Evolutionary conservation across 1,139 yeast genomes (phyloP).

Genomic region (Kodamaea alishanica): DNA sequence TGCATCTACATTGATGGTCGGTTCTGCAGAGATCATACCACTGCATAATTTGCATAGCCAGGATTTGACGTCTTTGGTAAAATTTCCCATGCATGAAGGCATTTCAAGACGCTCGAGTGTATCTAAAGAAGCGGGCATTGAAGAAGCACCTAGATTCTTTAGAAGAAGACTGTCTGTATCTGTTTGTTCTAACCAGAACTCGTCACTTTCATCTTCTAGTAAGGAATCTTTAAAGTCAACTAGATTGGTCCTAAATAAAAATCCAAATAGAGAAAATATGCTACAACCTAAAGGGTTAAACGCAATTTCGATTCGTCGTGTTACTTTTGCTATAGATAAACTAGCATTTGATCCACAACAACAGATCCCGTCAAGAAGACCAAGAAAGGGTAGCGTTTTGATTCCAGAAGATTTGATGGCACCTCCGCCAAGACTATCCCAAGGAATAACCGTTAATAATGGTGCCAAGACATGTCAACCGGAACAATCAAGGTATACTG

Average conservation of each 20-base stretch:
- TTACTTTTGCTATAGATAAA: conserved; percentile 69
- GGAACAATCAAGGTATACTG: conserved; percentile 40
- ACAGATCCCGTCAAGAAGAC: conserved; percentile 86
- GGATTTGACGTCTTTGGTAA: conserved; percentile 22
- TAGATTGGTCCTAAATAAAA: conserved; percentile 46
- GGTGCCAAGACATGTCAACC: conserved; percentile 14
- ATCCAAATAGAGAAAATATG: conserved; percentile 33
- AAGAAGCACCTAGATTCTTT: neutral
- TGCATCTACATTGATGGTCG: neutral
- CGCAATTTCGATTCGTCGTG: conserved; percentile 52
- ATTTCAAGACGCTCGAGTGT: neutral
- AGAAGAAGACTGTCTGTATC: neutral
- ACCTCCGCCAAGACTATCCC: conserved; percentile 58
- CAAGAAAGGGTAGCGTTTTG: conserved; percentile 73
- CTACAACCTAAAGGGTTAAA: conserved; percentile 37
- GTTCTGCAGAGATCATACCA: conserved; percentile 7
- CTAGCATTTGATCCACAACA: conserved; percentile 85
- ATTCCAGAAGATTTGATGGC: conserved; percentile 69
- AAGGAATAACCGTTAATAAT: conserved; percentile 53
- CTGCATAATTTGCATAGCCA: conserved; percentile 14
- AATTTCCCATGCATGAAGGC: conserved; percentile 7
- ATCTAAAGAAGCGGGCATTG: no score
- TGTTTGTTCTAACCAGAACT: neutral
- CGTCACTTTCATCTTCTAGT: conserved; percentile 1
- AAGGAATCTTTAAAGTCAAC: neutral